Evolutionary conservation across 2,329 filamentous ascomycete genomes (phyloP), one percentile per base, ranked within the genome.

Genomic region (Scortechinia acanthostroma): DNA sequence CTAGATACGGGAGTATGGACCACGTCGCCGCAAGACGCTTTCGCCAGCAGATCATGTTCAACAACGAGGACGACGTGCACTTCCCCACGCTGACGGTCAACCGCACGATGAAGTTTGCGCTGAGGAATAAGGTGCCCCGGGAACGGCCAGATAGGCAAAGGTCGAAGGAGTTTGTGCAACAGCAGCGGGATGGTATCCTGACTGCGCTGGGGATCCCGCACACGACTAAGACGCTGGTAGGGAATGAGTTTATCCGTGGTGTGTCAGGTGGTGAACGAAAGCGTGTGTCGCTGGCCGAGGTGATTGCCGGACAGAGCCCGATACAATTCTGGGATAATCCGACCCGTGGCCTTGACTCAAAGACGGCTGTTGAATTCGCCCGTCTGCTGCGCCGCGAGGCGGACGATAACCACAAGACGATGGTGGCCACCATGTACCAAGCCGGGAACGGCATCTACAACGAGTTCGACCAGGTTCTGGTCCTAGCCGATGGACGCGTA

Each of bases 281-380:
- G 58, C 74, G 79, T 57, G 77, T 80, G 10, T 74, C 74, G 45
- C 82, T 83, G 49, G 77, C 77, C 1, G 79, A 83, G 58, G 80
- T 77, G 1, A 61, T 84, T 19, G 76, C 79, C 4, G 75, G 76
- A 17, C 16, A 17, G 5, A 52, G 48, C 43, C 48, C 74, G 0
- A 76, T 88, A 0, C 76, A 85, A 14, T 83, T 79, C 50, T 88
- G 83, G 82, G 85, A 89, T 54, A 88, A 89, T 55, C 81, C 78
- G 0, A 88, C 83, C 2, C 71, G 83, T 45, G 85, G 85, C 14
- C 67, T 89, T 0, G 85, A 89, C 55, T 80, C 83, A 1, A 85
- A 77, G 16, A 88, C 83, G 0, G 86, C 85, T 1, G 68, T 88
- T 2, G 85, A 89, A 49, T 89, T 87, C 47, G 81, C 81, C 5